These are phyloP conservation scores for Lentinula detonsa DNA, from an alignment of 768 basidiomycete species.

Conservation along the genomic window DNA sequence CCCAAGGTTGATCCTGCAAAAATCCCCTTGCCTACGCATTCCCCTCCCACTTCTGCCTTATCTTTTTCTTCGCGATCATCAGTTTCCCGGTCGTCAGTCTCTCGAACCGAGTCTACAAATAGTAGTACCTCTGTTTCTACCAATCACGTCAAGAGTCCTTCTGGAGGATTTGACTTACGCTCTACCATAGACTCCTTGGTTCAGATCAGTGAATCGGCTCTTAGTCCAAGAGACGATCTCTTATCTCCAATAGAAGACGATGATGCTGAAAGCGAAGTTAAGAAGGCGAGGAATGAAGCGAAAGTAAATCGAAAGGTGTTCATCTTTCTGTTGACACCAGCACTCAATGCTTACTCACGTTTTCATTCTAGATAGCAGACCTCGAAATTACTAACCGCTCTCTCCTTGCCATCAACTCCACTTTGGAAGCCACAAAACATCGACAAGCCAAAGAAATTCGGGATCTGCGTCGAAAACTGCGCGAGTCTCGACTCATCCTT, in stretches of 20 bases:
- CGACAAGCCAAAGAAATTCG: conserved; percentile 82
- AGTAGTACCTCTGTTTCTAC: conserved; percentile 22
- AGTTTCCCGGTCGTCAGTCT: conserved; percentile 46
- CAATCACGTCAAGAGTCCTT: background rate
- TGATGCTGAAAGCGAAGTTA: conserved; percentile 29
- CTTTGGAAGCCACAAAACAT: conserved; percentile 75
- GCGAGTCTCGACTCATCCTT: conserved; percentile 75
- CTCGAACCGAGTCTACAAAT: conserved; percentile 30
- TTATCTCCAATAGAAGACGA: conserved; percentile 27
- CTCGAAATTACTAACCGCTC: conserved; percentile 88
- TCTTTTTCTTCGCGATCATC: conserved; percentile 80
- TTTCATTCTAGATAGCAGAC: conserved; percentile 68
- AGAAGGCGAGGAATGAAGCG: conserved; percentile 61
- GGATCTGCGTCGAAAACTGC: conserved; percentile 73
- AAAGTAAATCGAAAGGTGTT: conserved; percentile 83
- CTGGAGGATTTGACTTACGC: conserved; percentile 13
- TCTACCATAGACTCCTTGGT: conserved; percentile 39
- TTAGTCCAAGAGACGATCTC: conserved; percentile 17
- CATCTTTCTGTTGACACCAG: background rate
- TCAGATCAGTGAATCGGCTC: conserved; percentile 24
- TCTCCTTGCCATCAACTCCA: conserved; percentile 76
- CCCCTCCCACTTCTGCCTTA: conserved; percentile 64
- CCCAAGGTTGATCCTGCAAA: conserved; percentile 46
- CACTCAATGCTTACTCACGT: background rate
- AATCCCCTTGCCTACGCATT: conserved; percentile 61